Base-by-base conservation (phyloP, 495 filamentous ascomycete species). In the Parmelia sp. region DNA sequence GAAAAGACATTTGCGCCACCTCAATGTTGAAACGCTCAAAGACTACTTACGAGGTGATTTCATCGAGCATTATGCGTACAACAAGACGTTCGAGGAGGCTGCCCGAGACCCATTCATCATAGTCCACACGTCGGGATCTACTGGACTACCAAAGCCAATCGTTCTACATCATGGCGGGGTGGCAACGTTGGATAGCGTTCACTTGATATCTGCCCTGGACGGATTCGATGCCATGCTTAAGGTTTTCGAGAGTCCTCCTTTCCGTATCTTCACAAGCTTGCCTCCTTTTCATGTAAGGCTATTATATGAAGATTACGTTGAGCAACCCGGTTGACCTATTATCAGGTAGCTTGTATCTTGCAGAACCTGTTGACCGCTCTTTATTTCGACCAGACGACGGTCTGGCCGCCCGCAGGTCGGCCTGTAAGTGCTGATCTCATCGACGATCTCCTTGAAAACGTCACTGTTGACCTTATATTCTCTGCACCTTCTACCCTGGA, bases 71-170 rank as follows among this genome's bases (percentile, higher is more conserved):
- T 75, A 73, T 57, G 68, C 69, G 4, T 77, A 75, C 60, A 63
- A 35, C 21, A 74, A 75, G 65, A 68, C 65, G 21, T 77, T 74
- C 40, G 69, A 66, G 29, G 67, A 77, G 42, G 72, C 70, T 10
- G 42, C 64, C 21, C 66, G 55, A 35, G 70, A 75, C 33, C 75
- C 75, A 2, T 70, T 64, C 60, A 58, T 77, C 4, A 69, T 75
- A 4, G 56, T 77, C 56, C 79, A 81, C 60, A 80, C 79, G 4
- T 78, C 75, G 10, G 79, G 78, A 19, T 77, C 75, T 27, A 80
- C 78, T 0, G 77, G 79, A 0, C 67, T 77, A 27, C 78, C 78
- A 2, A 79, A 80, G 65, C 78, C 77, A 6, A 60, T 80, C 42
- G 70, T 71, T 21, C 37, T 37, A 23, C 27, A 45, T 17, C 37